Evolutionary conservation across 345 rosid species (phyloP), one percentile per base, ranked within the genome.

Genomic region (Acer negundo): DNA sequence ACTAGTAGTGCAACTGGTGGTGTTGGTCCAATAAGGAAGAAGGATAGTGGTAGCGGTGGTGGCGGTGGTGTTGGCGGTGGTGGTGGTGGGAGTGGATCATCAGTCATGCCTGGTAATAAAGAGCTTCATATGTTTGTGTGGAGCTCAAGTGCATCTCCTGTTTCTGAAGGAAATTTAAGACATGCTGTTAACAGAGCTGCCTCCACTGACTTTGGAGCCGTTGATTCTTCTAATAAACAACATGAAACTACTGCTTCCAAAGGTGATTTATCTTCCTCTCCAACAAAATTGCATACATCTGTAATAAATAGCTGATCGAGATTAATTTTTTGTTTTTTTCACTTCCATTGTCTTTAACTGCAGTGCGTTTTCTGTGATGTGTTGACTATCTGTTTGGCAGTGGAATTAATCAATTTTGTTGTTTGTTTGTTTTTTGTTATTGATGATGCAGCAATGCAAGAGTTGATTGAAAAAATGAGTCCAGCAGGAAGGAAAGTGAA

Each of bases 101-200:
- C 58, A 24, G 70, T 26, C 3, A 20, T 17, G 7, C 58, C 31
- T 5, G 63, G 63, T 7, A 31, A 72, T 56, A 85, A 85, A 71
- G 88, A 85, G 79, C 82, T 80, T 5, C 85, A 85, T 65, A 85
- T 85, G 88, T 85, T 85, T 55, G 86, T 85, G 7, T 85, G 88
- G 88, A 85, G 86, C 76, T 85, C 88, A 1, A 80, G 80, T 55
- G 74, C 80, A 2, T 82, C 86, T 26, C 85, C 86, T 1, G 86
- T 80, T 12, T 85, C 88, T 0, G 85, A 82, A 67, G 78, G 76
- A 0, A 68, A 63, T 35, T 1, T 74, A 28, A 78, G 79, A 58
- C 79, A 82, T 55, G 73, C 55, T 26, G 63, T 69, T 47, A 74
- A 69, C 46, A 78, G 79, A 70, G 69, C 63, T 56, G 62, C 78